Conservation (phyloP, 495 filamentous ascomycete species). For the Penicillium ucsense region DNA sequence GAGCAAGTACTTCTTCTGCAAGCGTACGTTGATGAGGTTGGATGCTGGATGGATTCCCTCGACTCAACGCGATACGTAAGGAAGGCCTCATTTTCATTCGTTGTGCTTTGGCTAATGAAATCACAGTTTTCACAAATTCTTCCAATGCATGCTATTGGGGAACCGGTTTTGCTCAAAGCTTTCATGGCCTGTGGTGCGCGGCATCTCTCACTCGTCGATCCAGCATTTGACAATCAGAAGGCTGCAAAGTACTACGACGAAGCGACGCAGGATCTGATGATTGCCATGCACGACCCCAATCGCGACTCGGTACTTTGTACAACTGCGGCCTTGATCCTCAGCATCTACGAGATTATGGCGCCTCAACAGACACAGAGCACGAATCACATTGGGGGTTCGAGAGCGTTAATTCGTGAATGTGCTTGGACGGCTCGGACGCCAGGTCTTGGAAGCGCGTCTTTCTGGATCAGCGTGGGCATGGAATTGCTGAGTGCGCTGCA, state of each 20-base stretch:
- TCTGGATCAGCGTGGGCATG: slow-evolving; percentile 89
- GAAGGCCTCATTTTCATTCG: no score
- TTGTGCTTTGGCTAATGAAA: slow-evolving; percentile 4
- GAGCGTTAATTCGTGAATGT: slow-evolving; percentile 85
- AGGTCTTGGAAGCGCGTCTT: slow-evolving; percentile 81
- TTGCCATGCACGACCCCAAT: slow-evolving; percentile 66
- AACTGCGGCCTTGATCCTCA: slow-evolving; percentile 78
- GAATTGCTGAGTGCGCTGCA: slow-evolving; percentile 81
- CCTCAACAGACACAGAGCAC: slow-evolving; percentile 63
- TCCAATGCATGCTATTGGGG: slow-evolving; percentile 69
- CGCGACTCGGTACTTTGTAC: slow-evolving; percentile 80
- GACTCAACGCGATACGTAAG: slow-evolving; percentile 75
- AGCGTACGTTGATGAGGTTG: slow-evolving; percentile 84
- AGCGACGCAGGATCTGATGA: slow-evolving; percentile 64
- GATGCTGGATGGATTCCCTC: slow-evolving; percentile 89
- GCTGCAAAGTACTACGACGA: slow-evolving; percentile 74
- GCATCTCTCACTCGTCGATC: slow-evolving; percentile 64
- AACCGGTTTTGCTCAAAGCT: slow-evolving; percentile 88
- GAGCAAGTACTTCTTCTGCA: slow-evolving; percentile 83
- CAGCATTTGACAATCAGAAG: slow-evolving; percentile 63
- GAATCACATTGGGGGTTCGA: slow-evolving; percentile 79
- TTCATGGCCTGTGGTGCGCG: slow-evolving; percentile 83
- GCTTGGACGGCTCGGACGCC: slow-evolving; percentile 74
- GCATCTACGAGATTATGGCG: slow-evolving; percentile 88
- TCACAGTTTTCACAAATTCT: slow-evolving; percentile 65